Conservation (phyloP, 2,329 filamentous ascomycete genomes). For the Juglanconis juglandina region DNA sequence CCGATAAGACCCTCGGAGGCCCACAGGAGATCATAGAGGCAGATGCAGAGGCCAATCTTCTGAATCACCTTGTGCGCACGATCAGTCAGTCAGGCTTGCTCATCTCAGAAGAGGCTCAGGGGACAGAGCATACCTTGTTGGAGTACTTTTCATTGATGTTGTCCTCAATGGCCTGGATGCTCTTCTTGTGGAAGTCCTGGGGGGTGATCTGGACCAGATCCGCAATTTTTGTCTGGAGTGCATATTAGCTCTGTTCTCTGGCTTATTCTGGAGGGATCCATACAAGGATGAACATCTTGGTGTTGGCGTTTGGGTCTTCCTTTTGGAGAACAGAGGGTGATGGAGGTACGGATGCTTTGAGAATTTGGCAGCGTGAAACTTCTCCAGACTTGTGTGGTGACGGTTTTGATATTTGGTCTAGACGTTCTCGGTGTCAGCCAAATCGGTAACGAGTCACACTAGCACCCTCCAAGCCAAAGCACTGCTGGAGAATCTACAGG, state of each 20-base stretch:
- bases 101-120: neutral
- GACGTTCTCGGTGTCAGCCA: no score
- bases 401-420: neutral
- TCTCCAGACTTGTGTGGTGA: neutral
- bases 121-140: conserved; percentile 63
- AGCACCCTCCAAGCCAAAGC: no score
- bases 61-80: conserved; percentile 65
- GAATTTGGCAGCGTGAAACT: neutral
- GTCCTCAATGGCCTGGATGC: conserved; percentile 80
- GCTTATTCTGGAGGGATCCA: conserved; percentile 16
- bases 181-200: conserved; percentile 80
- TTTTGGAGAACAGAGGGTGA: neutral
- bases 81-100: neutral
- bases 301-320: neutral
- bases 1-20: conserved; percentile 92
- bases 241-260: neutral
- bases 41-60: conserved; percentile 89
- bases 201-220: conserved; percentile 93
- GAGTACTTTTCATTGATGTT: conserved; percentile 97
- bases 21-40: conserved; percentile 85
- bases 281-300: conserved; percentile 51
- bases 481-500: no score
- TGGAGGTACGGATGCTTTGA: neutral
- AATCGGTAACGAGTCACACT: no score
- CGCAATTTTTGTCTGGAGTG: conserved; percentile 63